Percentiles rank a stretch among this genome's conserved stretches.
phyloP scores from a whole-genome alignment of 495 filamentous ascomycete species.

The Wilcoxina mikolae region DNA sequence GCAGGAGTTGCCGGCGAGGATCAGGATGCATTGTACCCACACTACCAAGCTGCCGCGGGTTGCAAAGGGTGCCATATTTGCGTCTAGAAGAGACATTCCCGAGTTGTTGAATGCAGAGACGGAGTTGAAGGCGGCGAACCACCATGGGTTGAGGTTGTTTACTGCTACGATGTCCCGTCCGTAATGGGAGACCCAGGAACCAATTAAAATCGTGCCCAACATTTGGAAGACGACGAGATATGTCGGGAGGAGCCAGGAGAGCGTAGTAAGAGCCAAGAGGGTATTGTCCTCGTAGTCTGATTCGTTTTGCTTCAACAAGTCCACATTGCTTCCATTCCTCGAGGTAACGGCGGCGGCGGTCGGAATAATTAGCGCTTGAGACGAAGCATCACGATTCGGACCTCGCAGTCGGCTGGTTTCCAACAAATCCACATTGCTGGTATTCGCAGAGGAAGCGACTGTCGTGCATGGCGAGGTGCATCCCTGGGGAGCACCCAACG shows the following conservation, averaged over 20 bases:
- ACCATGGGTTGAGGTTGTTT: constrained; percentile 52
- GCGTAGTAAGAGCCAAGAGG: constrained; percentile 36
- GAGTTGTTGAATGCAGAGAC: constrained; percentile 75
- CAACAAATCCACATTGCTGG: too few relatives aligned
- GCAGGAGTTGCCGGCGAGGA: constrained; percentile 68
- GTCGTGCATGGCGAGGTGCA: too few relatives aligned
- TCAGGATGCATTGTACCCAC: constrained; percentile 59
- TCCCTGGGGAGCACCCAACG: too few relatives aligned
- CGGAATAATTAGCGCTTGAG: too few relatives aligned
- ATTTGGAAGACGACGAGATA: constrained; percentile 63
- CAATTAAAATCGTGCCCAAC: constrained; percentile 56
- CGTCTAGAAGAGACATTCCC: constrained; percentile 71
- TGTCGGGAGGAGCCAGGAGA: constrained; percentile 53
- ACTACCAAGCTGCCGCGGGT: constrained; percentile 51
- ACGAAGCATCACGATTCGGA: too few relatives aligned
- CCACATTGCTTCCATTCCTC: too few relatives aligned
- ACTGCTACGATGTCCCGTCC: constrained; percentile 39
- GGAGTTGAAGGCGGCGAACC: constrained; percentile 55
- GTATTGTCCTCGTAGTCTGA: constrained; percentile 38
- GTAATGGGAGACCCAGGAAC: constrained; percentile 52
- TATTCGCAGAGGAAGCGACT: too few relatives aligned
- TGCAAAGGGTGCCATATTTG: constrained; percentile 60
- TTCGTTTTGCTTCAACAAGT: too few relatives aligned
- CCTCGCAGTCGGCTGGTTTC: too few relatives aligned
- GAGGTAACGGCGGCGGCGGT: too few relatives aligned